These are phyloP conservation scores for Dioscorea dumetorum DNA, from an alignment of 106 monocot genomes.

Conservation along the genomic window DNA sequence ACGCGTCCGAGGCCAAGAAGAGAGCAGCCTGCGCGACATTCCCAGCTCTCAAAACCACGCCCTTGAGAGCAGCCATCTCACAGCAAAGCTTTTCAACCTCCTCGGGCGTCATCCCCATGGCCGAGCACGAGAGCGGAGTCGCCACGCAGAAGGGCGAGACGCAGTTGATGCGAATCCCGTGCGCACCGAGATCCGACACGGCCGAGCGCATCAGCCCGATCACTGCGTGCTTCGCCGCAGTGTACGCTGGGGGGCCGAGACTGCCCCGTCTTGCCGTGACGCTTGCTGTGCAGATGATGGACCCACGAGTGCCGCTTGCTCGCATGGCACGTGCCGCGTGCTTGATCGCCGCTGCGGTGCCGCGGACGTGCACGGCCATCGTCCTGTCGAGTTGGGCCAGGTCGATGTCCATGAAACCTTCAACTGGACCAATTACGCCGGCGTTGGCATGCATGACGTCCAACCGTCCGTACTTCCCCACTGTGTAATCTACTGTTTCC, in stretches of 20 bases:
- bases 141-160: constrained; percentile 35
- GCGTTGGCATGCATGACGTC: constrained; percentile 46
- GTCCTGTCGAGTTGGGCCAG: constrained; percentile 15
- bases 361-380: constrained; percentile 36
- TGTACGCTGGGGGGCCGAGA: constrained; percentile 18
- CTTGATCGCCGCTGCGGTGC: constrained; percentile 22
- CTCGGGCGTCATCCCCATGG: background rate
- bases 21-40: constrained; percentile 18
- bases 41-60: constrained; percentile 11
- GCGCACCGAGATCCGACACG: constrained; percentile 30
- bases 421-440: constrained; percentile 10
- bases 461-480: constrained; percentile 18
- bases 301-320: constrained; percentile 12
- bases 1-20: constrained; percentile 23
- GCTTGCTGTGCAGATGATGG: constrained; percentile 42
- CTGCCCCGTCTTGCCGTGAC: constrained; percentile 14
- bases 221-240: constrained; percentile 40
- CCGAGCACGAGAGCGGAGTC: constrained; percentile 12
- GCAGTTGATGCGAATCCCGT: constrained; percentile 40
- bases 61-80: constrained; percentile 8
- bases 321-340: constrained; percentile 39
- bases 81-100: background rate
- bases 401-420: constrained; percentile 21
- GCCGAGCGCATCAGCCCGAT: constrained; percentile 25
- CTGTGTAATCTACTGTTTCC: background rate